Evolutionary conservation across 139 green algal species (phyloP), one percentile per base, ranked within the genome.

Genomic region (Zygnema circumcarinatum): DNA sequence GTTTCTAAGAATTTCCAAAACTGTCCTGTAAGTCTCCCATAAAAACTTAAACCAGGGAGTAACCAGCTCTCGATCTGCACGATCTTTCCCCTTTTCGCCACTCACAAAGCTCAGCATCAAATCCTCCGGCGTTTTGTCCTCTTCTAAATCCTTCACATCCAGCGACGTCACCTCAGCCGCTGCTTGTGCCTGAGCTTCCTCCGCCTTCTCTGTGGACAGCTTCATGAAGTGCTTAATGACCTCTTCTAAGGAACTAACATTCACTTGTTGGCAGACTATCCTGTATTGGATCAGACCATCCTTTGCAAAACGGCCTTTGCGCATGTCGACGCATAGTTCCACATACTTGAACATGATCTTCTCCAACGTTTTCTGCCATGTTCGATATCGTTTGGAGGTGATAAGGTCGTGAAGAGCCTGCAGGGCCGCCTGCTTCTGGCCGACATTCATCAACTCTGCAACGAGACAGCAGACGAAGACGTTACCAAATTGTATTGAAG

Each of bases 41-140:
- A 99, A 92, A 87, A 99, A 99, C 89, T 98, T 98, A 94, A 99
- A 99, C 97, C 97, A 99, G 32, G 97, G 97, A 3, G 97, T 99
- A 20, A 99, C 97, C 74, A 98, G 88, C 94, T 98, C 96, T 31
- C 97, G 92, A 88, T 99, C 97, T 1, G 95, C 96, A 80, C 96
- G 95, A 88, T 99, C 97, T 93, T 97, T 96, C 92, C 91, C 93
- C 90, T 98, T 98, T 80, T 99, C 97, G 0, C 91, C 96, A 69
- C 91, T 96, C 74, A 99, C 96, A 84, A 98, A 99, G 86, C 92
- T 96, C 21, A 99, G 92, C 95, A 99, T 98, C 62, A 99, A 93
- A 84, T 99, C 95, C 94, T 99, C 97, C 0, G 97, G 97, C n/a
- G 92, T 96, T 3, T 94, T 94, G 38, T 98, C 97, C 87, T 94